Base-by-base conservation (phyloP, 768 basidiomycete species). In the Hericium rajendrae region DNA sequence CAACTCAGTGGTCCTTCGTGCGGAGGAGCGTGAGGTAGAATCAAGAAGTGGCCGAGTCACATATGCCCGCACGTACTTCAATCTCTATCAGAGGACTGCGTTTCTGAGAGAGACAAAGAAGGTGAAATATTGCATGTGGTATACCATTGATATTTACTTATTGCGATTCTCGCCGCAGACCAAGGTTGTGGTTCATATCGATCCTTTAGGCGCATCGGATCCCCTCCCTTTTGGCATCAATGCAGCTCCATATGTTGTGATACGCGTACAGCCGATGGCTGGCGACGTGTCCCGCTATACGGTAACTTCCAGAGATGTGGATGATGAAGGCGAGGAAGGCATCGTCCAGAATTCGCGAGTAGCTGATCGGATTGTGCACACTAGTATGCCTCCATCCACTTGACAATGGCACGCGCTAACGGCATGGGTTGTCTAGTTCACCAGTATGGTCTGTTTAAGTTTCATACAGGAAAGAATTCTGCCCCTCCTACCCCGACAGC, bases 371-470 rank as follows among this genome's bases (percentile, higher is more conserved):
- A 82, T 94, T 46, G 77, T 89, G 6, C 83, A 92, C 53, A 94
- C 89, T 4, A 89, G 93, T 94, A 69, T 66, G 84, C 74, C 46
- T 40, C 43, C 6, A 0, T 16, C 3, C 20, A 15, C 50, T 48
- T 58, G 18, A 22, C 51, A n/a, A 13, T 54, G 48, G 57, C 43
- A 48, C 51, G 60, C 48, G 8, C 40, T 58, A 51, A 62, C 56
- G 6, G 49, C 22, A 15, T 11, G 26, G 53, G 56, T 37, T 18
- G 38, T 22, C 22, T 59, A 94, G 91, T 92, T 56, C 88, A 94
- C 65, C 89, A 90, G 67, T 93, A 84, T 59, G 91, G 92, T 15
- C 72, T 97, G 54, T 95, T 94, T 73, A 86, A 89, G 66, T 94
- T 94, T 70, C 80, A 80, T 28, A 91, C 91, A 0, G 85, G 84